Evolutionary conservation across 495 filamentous ascomycete species (phyloP), one percentile per base, ranked within the genome.

Genomic region (Aspergillus affinis): DNA sequence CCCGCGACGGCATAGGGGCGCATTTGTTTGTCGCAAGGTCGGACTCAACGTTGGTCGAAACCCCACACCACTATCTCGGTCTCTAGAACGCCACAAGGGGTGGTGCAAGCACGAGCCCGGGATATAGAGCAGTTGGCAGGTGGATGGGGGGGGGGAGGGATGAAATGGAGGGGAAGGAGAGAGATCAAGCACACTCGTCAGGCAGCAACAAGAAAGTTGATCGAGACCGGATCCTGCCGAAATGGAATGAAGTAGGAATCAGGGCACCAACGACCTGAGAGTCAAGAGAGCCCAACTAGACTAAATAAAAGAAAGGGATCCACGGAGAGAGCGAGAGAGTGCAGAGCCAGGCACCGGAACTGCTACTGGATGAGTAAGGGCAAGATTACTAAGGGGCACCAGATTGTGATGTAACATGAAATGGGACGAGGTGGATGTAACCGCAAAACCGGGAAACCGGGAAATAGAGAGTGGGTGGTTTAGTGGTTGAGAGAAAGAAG

Each of bases 1-100:
- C 65, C 61, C 65, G 70, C 65, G 75, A 70, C 67, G 77, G 73
- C 76, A 79, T 77, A 61, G 66, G 69, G 69, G 70, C 69, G 64
- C 73, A 75, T 77, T 61, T 55, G 61, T 18, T 55, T 13, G 26
- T 51, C 21, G 30, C 13, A 18, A 19, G 46, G 55, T 51, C 30
- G 49, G 41, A 49, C 50, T 60, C 36, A 57, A 36, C 20, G 45
- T 30, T 36, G 50, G n/a, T 48, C 6, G 21, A 20, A 54, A 44
- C 8, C 32, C 36, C 20, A 46, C 32, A 13, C 32, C 44, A 41
- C 36, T 6, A 17, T 41, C 9, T 41, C 13, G 36, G 36, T 41
- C 36, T 13, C 36, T 41, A 41, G 10, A 17, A 5, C 13, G 36
- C 36, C 36, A 41, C 36, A 17, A 15, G 36, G 36, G 36, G 36